Base-by-base conservation (phyloP, 306 rosid genomes). In the Crataegus laevigata region DNA sequence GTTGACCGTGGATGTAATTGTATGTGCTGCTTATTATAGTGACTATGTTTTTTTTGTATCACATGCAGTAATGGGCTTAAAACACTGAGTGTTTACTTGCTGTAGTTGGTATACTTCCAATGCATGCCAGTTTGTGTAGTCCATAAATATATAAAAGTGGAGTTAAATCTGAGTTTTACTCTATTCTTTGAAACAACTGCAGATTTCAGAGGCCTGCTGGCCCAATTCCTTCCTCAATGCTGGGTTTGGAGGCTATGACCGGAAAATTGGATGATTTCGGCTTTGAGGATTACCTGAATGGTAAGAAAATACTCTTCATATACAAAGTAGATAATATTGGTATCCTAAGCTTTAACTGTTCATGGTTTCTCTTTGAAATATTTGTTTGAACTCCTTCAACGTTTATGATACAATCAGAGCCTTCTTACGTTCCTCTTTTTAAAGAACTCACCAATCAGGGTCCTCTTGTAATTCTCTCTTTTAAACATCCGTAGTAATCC, bases 191-290 rank as follows among this genome's bases (percentile, higher is more conserved):
- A 34, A 71, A 54, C 42, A 19, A 67, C 52, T 81, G 79, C 85
- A 91, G 96, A 75, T 89, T 91, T 78, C 97, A 88, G 82, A 85
- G 97, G 82, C 96, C 96, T 80, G 84, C 90, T 32, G 96, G 94
- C 18, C 74, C 86, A 73, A 90, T 92, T 69, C 86, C 86, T 36
- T 90, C 87, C 57, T 87, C 91, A 65, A 84, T 86, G 83, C 68
- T 90, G 69, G 97, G 97, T 71, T 87, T 92, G 78, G 97, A 92
- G 82, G 85, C 92, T 66, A 29, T 88, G 47, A 88, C 91, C 0
- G 97, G 97, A 83, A 82, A 77, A 66, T 80, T 92, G 73, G 90
- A 87, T 75, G 83, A 83, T 81, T 88, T 92, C 67, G 90, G 92
- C 75, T 87, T 89, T 76, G 96, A 85, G 78, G 97, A 92, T 80